Percentiles rank a stretch among this genome's conserved stretches.
phyloP scores from a whole-genome alignment of 2,329 filamentous ascomycete species.

The Chaetoscypha palmicola region DNA sequence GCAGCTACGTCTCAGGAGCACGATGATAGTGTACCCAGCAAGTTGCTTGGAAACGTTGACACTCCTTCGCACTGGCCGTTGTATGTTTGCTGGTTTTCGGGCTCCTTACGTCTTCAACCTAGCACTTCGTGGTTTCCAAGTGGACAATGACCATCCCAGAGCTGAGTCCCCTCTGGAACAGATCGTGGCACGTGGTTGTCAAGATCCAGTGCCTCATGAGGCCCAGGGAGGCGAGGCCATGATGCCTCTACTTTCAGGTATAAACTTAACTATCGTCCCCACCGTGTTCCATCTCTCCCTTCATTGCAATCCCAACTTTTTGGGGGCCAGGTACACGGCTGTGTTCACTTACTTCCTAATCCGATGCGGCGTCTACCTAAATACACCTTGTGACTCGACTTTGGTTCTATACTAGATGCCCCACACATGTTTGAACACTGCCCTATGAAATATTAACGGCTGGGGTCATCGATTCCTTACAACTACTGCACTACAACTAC shows the following conservation, averaged over 20 bases:
- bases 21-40: too few species aligned
- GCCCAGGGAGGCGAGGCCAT: background rate
- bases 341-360: background rate
- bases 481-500: background rate
- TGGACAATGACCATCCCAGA: background rate
- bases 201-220: constrained; percentile 1
- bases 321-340: constrained; percentile 1
- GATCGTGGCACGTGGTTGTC: background rate
- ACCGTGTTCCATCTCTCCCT: background rate
- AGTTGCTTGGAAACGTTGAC: too few species aligned
- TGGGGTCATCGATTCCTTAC: background rate
- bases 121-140: background rate
- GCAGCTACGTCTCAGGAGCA: too few species aligned
- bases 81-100: too few species aligned
- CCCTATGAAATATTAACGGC: background rate
- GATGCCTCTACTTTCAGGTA: background rate
- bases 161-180: background rate
- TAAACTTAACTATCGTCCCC: background rate
- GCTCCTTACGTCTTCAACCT: too few species aligned
- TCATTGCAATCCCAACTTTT: background rate
- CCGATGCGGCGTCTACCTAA: too few species aligned
- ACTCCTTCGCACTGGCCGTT: too few species aligned
- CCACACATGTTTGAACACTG: background rate
- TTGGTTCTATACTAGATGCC: background rate
- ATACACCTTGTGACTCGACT: too few species aligned